A percentile compares a stretch with the other conserved stretches of the same genome.
phyloP scores from a whole-genome alignment of 306 rosid species.

The Astragalus glycyphyllos region DNA sequence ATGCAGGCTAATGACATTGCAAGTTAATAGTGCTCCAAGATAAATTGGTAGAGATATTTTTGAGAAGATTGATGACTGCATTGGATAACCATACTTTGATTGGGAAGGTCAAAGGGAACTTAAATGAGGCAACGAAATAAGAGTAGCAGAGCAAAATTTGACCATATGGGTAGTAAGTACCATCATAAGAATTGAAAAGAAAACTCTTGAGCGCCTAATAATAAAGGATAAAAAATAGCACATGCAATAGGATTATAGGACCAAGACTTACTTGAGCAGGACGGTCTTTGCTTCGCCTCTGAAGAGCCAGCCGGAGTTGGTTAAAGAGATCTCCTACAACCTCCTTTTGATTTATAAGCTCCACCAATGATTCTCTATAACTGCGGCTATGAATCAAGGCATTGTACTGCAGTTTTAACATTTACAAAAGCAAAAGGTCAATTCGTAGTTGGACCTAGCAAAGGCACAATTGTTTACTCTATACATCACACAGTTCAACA shows the following conservation, averaged over 20 bases:
- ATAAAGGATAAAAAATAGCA: slow-evolving; percentile 3
- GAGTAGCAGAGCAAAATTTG: slow-evolving; percentile 21
- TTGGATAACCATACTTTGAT: slow-evolving; percentile 27
- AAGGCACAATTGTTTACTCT: slow-evolving; percentile 24
- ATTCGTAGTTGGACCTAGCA: slow-evolving; percentile 38
- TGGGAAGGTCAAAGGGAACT: slow-evolving; percentile 19
- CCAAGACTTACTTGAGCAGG: slow-evolving; percentile 92
- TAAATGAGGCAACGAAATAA: slow-evolving; percentile 26
- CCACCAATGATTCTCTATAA: slow-evolving; percentile 74
- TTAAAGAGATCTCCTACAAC: slow-evolving; percentile 90
- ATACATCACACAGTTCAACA: slow-evolving; percentile 14
- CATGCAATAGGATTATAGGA: slow-evolving; percentile 13
- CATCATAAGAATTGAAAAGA: slow-evolving; percentile 25
- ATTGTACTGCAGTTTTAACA: slow-evolving; percentile 72
- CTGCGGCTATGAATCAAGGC: slow-evolving; percentile 72
- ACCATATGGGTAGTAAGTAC: neutral
- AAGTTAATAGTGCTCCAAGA: slow-evolving; percentile 1
- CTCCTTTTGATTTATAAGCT: slow-evolving; percentile 95
- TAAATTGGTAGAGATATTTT: slow-evolving; percentile 4
- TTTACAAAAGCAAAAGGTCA: slow-evolving; percentile 37
- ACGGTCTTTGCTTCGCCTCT: slow-evolving; percentile 78
- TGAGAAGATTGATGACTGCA: slow-evolving; percentile 13
- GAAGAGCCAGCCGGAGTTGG: slow-evolving; percentile 94
- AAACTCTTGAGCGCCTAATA: slow-evolving; percentile 18
- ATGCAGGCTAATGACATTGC: neutral